Evolutionary conservation across 2,329 filamentous ascomycete species (phyloP), one percentile per base, ranked within the genome.

Genomic region (Penicillium verrucosum): DNA sequence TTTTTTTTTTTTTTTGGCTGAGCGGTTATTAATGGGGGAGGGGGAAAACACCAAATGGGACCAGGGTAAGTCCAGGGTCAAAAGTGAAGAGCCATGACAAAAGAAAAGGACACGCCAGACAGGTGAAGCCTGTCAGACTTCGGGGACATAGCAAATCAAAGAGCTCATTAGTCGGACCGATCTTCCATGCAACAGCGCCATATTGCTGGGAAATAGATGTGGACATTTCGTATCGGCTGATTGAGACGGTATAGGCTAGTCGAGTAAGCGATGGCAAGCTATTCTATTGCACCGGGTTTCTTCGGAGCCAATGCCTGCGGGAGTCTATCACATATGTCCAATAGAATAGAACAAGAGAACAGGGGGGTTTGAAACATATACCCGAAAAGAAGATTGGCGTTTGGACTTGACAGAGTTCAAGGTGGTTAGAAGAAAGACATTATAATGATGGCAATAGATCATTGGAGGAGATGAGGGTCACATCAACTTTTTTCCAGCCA

Each of bases 71-170:
- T 27, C 46, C 23, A 45, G 41, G 40, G 34, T 41, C 36, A 50
- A 45, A n/a, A 56, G 37, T 25, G 30, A 36, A 56, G 38, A 45
- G 36, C n/a, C 36, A 34, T 48, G n/a, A 12, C 30, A 29, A 48
- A 40, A 41, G 27, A 37, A 36, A 36, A 36, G 34, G 30, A 37
- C 45, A 45, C 29, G 54, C 48, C 37, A 54, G 38, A 56, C 49
- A 50, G 45, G 21, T 30, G 51, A 57, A 47, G 52, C 52, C 55
- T 49, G 59, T 62, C 51, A 62, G 59, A 59, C 43, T 57, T 48
- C 32, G 54, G 42, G 51, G 41, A 40, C 38, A 56, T 57, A 44
- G 42, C 42, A 57, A 53, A 36, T 11, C 44, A 42, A 49, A 48
- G 44, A 27, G 54, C 25, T 47, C 14, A 63, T 63, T 63, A 38